A percentile compares a stretch with the other conserved stretches of the same genome.
These are phyloP conservation scores for Psilocybe subaeruginosa DNA, from an alignment of 768 basidiomycete genomes.

Conservation along the genomic window DNA sequence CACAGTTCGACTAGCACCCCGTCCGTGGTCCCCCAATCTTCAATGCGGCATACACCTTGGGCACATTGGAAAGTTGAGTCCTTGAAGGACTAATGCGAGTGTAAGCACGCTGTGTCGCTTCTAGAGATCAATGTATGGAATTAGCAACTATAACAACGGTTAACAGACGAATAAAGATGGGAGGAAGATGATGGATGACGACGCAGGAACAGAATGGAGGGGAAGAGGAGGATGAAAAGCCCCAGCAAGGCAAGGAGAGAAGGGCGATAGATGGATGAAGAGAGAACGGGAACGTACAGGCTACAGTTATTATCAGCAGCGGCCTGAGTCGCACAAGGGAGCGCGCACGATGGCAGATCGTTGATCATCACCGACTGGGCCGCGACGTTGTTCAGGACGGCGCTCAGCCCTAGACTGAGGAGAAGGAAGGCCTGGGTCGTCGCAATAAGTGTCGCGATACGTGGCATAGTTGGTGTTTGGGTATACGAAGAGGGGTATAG, in stretches of 20 bases:
- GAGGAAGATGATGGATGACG: neutral
- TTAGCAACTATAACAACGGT: no score
- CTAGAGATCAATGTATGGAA: neutral
- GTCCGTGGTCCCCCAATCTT: neutral
- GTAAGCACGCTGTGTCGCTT: slow-evolving; percentile 4
- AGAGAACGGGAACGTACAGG: neutral
- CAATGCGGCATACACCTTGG: slow-evolving; percentile 1
- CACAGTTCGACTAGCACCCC: slow-evolving; percentile 2
- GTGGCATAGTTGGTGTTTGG: no score
- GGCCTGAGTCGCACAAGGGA: slow-evolving; percentile 4
- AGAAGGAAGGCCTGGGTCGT: no score
- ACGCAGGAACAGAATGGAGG: no score
- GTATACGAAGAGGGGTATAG: no score
- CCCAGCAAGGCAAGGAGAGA: no score
- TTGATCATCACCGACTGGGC: slow-evolving; percentile 2
- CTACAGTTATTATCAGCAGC: neutral
- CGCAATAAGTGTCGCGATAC: no score
- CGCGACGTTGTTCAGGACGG: neutral
- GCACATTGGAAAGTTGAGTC: slow-evolving; percentile 6
- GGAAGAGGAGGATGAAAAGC: no score
- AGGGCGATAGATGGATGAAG: no score
- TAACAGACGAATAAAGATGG: no score
- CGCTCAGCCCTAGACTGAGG: no score
- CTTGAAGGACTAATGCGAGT: slow-evolving; percentile 2
- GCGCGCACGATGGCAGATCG: slow-evolving; percentile 2